These are phyloP conservation scores for Nakazawaea peltata DNA, from an alignment of 805 yeast genomes.

Conservation along the genomic window DNA sequence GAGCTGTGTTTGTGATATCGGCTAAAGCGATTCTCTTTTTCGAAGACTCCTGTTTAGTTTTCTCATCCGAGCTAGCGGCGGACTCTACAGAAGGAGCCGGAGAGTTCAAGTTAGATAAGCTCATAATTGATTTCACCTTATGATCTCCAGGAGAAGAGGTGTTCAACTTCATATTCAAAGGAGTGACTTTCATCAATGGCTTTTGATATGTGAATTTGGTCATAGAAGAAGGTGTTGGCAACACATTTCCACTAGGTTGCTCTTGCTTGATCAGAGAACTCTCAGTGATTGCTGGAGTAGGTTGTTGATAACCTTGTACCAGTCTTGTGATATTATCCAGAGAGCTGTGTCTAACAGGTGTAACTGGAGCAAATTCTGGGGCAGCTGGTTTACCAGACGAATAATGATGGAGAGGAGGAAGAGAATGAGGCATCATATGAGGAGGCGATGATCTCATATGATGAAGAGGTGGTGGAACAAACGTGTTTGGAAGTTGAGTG, in stretches of 20 bases:
- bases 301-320: constrained; percentile 2
- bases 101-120: constrained; percentile 6
- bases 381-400: constrained; percentile 10
- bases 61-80: too few species aligned
- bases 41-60: constrained; percentile 2
- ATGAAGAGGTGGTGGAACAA: constrained; percentile 14
- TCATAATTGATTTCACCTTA: constrained; percentile 6
- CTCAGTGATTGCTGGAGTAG: constrained; percentile 18
- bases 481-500: constrained; percentile 16
- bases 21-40: constrained; percentile 13
- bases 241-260: constrained; percentile 7
- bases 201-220: constrained; percentile 15
- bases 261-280: constrained; percentile 22
- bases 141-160: constrained; percentile 4
- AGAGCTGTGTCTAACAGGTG: constrained; percentile 9
- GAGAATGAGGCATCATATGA: constrained; percentile 7
- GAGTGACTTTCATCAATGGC: constrained; percentile 20
- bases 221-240: constrained; percentile 20
- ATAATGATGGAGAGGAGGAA: background rate
- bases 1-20: constrained; percentile 17
- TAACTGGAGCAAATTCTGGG: constrained; percentile 11
- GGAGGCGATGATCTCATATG: constrained; percentile 14
- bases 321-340: too few species aligned
- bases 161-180: background rate
- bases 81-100: constrained; percentile 2